A percentile compares a stretch with the other conserved stretches of the same genome.
Evolutionary conservation across 345 rosid species (phyloP).

Genomic region (Eutrema heterophyllum): DNA sequence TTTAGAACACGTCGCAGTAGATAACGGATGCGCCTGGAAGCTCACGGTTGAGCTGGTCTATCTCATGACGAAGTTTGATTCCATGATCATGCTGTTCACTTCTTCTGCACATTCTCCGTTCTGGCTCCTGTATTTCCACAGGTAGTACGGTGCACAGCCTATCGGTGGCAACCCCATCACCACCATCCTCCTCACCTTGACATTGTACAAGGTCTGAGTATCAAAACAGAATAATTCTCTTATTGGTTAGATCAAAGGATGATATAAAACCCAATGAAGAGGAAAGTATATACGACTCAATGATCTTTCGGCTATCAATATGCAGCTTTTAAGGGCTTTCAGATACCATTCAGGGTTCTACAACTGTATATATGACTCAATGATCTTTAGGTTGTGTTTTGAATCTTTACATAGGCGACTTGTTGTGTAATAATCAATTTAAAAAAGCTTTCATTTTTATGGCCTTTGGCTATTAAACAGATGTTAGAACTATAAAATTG

Average conservation of each 20-base stretch:
- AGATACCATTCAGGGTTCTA: not conserved
- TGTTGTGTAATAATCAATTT: not conserved
- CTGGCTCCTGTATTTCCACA: constrained; percentile 66
- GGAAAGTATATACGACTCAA: not conserved
- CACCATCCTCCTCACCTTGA: constrained; percentile 60
- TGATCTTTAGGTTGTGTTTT: not conserved
- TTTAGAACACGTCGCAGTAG: constrained; percentile 76
- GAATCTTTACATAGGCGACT: not conserved
- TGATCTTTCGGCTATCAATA: not conserved
- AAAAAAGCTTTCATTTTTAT: not conserved
- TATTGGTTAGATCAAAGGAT: not conserved
- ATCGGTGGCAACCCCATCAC: constrained; percentile 88
- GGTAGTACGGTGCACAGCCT: constrained; percentile 85
- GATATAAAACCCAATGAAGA: not conserved
- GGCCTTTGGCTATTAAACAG: not conserved
- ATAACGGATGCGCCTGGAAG: constrained; percentile 50
- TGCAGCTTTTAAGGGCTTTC: not conserved
- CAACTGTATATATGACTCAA: not conserved
- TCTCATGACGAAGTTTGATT: constrained; percentile 79
- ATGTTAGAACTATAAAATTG: not conserved
- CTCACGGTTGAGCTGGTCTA: constrained; percentile 52
- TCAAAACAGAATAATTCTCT: constrained; percentile 2
- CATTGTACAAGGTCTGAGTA: constrained; percentile 70
- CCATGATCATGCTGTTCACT: constrained; percentile 68
- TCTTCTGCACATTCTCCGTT: constrained; percentile 71